These are phyloP conservation scores for Microbotryomycetes sp. DNA, from an alignment of 1,284 basidiomycete genomes.

Conservation along the genomic window DNA sequence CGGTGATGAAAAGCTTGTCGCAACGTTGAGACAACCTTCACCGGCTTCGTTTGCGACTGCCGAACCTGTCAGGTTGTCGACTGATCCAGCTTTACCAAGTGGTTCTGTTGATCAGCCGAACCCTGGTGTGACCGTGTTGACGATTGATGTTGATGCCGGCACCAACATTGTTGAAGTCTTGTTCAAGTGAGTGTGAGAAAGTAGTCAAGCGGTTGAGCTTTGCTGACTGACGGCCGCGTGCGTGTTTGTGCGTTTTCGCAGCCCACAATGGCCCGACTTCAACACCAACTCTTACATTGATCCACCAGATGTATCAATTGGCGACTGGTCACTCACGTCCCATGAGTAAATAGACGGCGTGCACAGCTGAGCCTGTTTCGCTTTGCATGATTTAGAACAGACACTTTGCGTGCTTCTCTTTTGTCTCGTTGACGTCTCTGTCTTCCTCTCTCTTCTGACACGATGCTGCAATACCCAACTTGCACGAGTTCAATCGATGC, in stretches of 20 bases:
- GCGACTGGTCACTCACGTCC: slow-evolving; percentile 63
- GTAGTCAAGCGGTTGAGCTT: neutral
- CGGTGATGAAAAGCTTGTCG: slow-evolving; percentile 52
- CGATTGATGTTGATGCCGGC: slow-evolving; percentile 61
- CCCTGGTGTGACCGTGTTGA: slow-evolving; percentile 69
- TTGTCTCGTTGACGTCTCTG: too few relatives aligned
- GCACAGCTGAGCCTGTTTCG: too few relatives aligned
- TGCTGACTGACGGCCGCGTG: slow-evolving; percentile 25
- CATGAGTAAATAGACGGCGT: too few relatives aligned
- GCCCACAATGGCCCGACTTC: slow-evolving; percentile 70
- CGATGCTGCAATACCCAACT: too few relatives aligned
- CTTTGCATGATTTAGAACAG: too few relatives aligned
- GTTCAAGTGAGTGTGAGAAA: slow-evolving; percentile 40
- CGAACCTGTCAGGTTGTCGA: slow-evolving; percentile 50
- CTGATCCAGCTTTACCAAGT: slow-evolving; percentile 58
- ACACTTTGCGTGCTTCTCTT: too few relatives aligned
- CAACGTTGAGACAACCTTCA: slow-evolving; percentile 44
- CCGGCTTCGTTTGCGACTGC: slow-evolving; percentile 41
- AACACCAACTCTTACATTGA: slow-evolving; percentile 56
- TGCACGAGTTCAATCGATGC: too few relatives aligned
- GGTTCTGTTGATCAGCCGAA: slow-evolving; percentile 60
- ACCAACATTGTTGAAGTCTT: slow-evolving; percentile 49
- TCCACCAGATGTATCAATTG: slow-evolving; percentile 57
- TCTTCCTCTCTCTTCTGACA: too few relatives aligned
- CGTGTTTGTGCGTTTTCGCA: slow-evolving; percentile 67